Evolutionary conservation across 169 alveolate species (phyloP).

Genomic region (Plasmodium chabaudi): DNA sequence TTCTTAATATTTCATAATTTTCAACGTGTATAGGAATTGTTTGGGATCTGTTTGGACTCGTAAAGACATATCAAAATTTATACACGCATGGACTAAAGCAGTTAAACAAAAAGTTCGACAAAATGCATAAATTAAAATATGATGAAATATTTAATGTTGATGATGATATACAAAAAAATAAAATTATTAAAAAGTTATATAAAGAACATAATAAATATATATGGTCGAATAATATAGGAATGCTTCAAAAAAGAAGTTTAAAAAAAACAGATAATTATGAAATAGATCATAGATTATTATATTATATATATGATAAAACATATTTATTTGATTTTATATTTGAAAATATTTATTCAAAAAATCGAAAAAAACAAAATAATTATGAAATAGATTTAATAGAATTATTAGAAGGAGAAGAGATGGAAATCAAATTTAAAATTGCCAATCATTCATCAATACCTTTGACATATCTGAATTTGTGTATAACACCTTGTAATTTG

Average conservation of each 20-base stretch:
- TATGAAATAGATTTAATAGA: slow-evolving; percentile 60
- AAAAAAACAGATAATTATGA: slow-evolving; percentile 17
- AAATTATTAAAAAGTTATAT: slow-evolving; percentile 22
- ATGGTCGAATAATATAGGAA: slow-evolving; percentile 63
- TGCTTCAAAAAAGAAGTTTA: slow-evolving; percentile 21
- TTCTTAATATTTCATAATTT: not conserved
- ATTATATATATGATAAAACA: slow-evolving; percentile 47
- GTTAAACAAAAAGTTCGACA: slow-evolving; percentile 31
- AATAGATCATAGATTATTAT: slow-evolving; percentile 43
- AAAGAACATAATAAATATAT: slow-evolving; percentile 31
- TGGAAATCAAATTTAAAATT: slow-evolving; percentile 28
- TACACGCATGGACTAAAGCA: slow-evolving; percentile 32
- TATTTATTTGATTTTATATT: slow-evolving; percentile 32
- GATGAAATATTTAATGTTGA: slow-evolving; percentile 45
- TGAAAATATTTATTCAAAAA: slow-evolving; percentile 31
- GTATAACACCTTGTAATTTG: slow-evolving; percentile 40
- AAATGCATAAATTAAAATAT: slow-evolving; percentile 29
- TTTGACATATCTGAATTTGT: slow-evolving; percentile 20
- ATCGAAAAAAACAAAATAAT: slow-evolving; percentile 4
- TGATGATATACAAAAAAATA: slow-evolving; percentile 16
- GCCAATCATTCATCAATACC: slow-evolving; percentile 36
- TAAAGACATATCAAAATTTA: slow-evolving; percentile 44
- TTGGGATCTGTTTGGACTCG: slow-evolving; percentile 67
- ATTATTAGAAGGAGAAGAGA: slow-evolving; percentile 41
- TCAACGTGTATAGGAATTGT: slow-evolving; percentile 8